Evolutionary conservation across 1,284 basidiomycete genomes (phyloP).

Genomic region (Cystobasidium slooffiae): DNA sequence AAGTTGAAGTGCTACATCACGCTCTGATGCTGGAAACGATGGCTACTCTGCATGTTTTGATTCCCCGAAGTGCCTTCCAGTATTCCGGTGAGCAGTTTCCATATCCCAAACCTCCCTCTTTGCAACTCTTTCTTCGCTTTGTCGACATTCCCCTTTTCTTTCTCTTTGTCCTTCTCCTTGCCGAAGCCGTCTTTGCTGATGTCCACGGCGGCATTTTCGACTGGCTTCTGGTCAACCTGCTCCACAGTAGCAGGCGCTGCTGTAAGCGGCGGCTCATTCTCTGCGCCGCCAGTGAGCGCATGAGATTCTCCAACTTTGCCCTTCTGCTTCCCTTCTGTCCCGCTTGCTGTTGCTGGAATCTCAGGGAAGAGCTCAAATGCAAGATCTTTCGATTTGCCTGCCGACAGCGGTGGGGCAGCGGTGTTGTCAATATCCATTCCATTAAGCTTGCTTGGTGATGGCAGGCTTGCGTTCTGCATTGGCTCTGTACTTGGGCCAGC

Average conservation of each 20-base stretch:
- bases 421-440: constrained; percentile 2
- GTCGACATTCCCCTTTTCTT: neutral
- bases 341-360: neutral
- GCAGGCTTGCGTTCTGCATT: neutral
- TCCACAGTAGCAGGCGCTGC: neutral
- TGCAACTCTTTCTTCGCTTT: constrained; percentile 17
- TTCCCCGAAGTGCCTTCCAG: constrained; percentile 24
- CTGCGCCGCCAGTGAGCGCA: neutral
- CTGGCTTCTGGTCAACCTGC: neutral
- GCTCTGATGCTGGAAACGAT: constrained; percentile 23
- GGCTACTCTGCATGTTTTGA: constrained; percentile 18
- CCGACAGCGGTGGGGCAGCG: neutral
- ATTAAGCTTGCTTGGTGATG: neutral
- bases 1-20: constrained; percentile 14
- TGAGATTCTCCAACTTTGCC: neutral
- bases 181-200: neutral
- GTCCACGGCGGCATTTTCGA: neutral
- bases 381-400: neutral
- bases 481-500: neutral
- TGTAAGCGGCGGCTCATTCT: constrained; percentile 7
- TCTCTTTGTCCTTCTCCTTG: neutral
- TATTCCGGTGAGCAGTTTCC: constrained; percentile 37
- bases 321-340: constrained; percentile 1
- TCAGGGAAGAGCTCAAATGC: constrained; percentile 42
- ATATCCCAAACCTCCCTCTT: constrained; percentile 39